A percentile compares a stretch with the other conserved stretches of the same genome.
These are phyloP conservation scores for Thalia dealbata DNA, from an alignment of 176 grass and related monocot genomes.

Conservation along the genomic window DNA sequence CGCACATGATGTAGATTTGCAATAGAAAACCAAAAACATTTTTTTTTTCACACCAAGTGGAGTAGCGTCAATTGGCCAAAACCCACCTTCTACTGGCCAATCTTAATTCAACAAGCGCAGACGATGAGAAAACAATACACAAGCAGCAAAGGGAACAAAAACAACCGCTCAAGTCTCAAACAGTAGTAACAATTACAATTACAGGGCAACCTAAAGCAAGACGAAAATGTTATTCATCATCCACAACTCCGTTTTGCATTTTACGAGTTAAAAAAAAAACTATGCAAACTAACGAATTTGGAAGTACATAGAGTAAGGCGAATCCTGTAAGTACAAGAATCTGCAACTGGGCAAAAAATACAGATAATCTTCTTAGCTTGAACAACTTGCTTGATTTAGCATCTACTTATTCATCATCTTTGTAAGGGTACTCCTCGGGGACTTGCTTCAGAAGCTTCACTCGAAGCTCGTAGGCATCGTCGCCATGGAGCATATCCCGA, in stretches of 20 bases:
- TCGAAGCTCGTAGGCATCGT: constrained; percentile 84
- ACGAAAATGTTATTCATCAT: too few relatives aligned
- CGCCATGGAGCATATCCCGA: constrained; percentile 82
- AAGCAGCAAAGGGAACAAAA: too few relatives aligned
- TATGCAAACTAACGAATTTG: neutral
- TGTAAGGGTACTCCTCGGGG: constrained; percentile 96
- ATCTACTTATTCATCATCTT: constrained; percentile 62
- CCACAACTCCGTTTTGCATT: too few relatives aligned
- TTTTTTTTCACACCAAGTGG: too few relatives aligned
- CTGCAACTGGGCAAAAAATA: neutral
- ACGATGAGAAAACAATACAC: too few relatives aligned
- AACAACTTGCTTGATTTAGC: neutral
- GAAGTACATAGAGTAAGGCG: neutral
- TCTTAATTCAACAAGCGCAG: too few relatives aligned
- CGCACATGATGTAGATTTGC: neutral
- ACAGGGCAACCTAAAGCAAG: too few relatives aligned
- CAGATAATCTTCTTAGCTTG: neutral
- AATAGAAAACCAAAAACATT: too few relatives aligned
- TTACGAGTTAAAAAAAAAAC: neutral
- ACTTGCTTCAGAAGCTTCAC: constrained; percentile 95
- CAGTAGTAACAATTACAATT: too few relatives aligned
- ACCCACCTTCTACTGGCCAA: too few relatives aligned
- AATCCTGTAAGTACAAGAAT: neutral
- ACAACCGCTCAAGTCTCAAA: too few relatives aligned
- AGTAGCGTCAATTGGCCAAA: too few relatives aligned